These are phyloP conservation scores for Coprinellus micaceus DNA, from an alignment of 768 basidiomycete species.

Conservation along the genomic window DNA sequence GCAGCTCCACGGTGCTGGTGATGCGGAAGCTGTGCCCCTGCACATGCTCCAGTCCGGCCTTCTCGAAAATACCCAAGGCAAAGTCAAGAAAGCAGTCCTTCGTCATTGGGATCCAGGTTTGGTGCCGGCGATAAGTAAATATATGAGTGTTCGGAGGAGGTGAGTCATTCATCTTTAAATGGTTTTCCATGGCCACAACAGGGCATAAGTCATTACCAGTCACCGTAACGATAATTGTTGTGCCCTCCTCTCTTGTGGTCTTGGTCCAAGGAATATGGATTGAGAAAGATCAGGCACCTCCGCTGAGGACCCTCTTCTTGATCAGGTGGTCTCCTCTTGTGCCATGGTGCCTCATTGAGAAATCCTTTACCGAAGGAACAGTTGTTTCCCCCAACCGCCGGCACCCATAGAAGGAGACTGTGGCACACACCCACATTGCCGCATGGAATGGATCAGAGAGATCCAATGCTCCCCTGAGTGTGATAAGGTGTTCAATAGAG, in stretches of 20 bases:
- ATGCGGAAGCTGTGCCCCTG: slow-evolving; percentile 8
- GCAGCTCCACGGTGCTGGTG: background rate
- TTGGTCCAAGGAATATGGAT: slow-evolving; percentile 33
- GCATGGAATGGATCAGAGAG: slow-evolving; percentile 25
- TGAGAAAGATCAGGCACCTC: no score
- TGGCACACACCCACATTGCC: slow-evolving; percentile 33
- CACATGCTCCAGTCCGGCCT: background rate
- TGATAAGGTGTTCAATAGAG: slow-evolving; percentile 28
- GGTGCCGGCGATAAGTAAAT: background rate
- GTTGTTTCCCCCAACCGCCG: slow-evolving; percentile 26
- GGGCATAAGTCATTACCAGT: slow-evolving; percentile 1
- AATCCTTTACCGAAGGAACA: slow-evolving; percentile 6
- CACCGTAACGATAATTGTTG: slow-evolving; percentile 13
- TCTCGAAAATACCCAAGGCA: background rate
- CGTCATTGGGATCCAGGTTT: background rate
- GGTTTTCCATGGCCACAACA: slow-evolving; percentile 6
- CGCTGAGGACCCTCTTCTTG: no score
- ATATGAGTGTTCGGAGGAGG: background rate
- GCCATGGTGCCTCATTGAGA: background rate
- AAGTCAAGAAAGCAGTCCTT: background rate
- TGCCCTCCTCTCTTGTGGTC: slow-evolving; percentile 19
- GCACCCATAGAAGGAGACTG: slow-evolving; percentile 33
- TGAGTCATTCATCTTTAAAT: background rate
- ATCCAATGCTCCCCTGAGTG: slow-evolving; percentile 20
- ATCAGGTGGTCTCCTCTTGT: no score